Evolutionary conservation across 1,284 basidiomycete species (phyloP).

Genomic region (Tilletia walkeri): DNA sequence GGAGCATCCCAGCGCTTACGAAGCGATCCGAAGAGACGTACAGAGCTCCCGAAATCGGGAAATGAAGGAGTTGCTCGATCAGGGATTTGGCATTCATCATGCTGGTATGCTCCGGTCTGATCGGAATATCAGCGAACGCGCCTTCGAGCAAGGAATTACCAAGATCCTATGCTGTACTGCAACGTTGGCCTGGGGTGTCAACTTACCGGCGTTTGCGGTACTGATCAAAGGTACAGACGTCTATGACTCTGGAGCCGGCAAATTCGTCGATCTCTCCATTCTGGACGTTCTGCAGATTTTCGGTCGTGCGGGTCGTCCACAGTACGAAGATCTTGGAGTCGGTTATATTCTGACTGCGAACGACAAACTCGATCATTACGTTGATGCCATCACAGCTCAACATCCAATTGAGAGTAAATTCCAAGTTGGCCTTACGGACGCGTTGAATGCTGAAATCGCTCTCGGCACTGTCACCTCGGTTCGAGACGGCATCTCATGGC

Average conservation of each 20-base stretch:
- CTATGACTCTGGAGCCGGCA: slow-evolving; percentile 62
- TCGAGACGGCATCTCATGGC: slow-evolving; percentile 86
- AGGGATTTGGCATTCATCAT: slow-evolving; percentile 94
- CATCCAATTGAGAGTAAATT: slow-evolving; percentile 94
- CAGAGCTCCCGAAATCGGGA: slow-evolving; percentile 85
- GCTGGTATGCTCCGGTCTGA: slow-evolving; percentile 96
- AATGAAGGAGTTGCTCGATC: slow-evolving; percentile 90
- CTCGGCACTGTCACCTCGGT: slow-evolving; percentile 89
- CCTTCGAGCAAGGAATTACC: slow-evolving; percentile 87
- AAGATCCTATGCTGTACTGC: slow-evolving; percentile 97
- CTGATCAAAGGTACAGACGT: slow-evolving; percentile 98
- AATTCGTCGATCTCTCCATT: slow-evolving; percentile 86
- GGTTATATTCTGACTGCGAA: slow-evolving; percentile 93
- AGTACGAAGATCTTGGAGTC: slow-evolving; percentile 89
- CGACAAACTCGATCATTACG: slow-evolving; percentile 90
- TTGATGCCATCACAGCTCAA: slow-evolving; percentile 80
- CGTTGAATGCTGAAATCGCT: slow-evolving; percentile 92
- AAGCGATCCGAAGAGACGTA: slow-evolving; percentile 71
- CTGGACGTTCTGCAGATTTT: slow-evolving; percentile 95
- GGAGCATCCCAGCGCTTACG: slow-evolving; percentile 31
- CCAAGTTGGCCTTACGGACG: slow-evolving; percentile 78
- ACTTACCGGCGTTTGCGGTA: slow-evolving; percentile 92
- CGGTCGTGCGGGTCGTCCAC: slow-evolving; percentile 93
- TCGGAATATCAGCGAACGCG: slow-evolving; percentile 88
- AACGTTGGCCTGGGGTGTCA: slow-evolving; percentile 98